A percentile compares a stretch with the other conserved stretches of the same genome.
Conservation (phyloP, 2,329 filamentous ascomycete species). For the Sclerotinia sclerotiorum region DNA sequence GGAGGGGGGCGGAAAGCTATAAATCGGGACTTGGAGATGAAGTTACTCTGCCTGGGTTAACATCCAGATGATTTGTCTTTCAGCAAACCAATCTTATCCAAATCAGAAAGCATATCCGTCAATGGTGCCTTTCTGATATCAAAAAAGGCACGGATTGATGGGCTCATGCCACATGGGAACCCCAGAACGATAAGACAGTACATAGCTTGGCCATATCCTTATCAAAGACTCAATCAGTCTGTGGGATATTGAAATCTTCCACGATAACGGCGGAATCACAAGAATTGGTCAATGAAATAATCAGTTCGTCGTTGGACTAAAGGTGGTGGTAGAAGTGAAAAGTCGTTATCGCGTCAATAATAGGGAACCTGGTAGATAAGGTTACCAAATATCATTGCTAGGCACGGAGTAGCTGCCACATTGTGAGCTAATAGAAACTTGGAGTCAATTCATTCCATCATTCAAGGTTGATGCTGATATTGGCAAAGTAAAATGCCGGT, state of each 20-base stretch:
- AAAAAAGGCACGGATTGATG: not conserved
- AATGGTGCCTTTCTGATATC: not conserved
- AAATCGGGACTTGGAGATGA: not conserved
- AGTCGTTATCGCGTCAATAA: conserved; percentile 1
- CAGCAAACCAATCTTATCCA: not conserved
- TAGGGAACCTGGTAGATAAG: not conserved
- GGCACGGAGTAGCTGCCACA: conserved; percentile 4
- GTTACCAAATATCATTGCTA: not conserved
- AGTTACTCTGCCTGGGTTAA: not conserved
- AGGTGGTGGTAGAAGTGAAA: not conserved
- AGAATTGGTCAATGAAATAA: not conserved
- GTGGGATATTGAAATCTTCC: not conserved
- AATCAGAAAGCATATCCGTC: not conserved
- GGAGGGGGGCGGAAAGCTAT: not conserved
- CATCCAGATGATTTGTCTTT: not conserved
- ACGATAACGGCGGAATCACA: not conserved
- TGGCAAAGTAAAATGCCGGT: not conserved
- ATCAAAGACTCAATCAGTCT: not conserved
- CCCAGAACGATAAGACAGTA: not conserved
- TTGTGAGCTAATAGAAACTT: not conserved
- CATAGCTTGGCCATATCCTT: not conserved
- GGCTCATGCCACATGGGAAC: not conserved
- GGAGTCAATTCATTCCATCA: not conserved
- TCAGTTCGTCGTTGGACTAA: not conserved
- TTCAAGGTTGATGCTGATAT: conserved; percentile 1